Conservation (phyloP, 169 alveolate genomes). For the Perkinsus olseni region DNA sequence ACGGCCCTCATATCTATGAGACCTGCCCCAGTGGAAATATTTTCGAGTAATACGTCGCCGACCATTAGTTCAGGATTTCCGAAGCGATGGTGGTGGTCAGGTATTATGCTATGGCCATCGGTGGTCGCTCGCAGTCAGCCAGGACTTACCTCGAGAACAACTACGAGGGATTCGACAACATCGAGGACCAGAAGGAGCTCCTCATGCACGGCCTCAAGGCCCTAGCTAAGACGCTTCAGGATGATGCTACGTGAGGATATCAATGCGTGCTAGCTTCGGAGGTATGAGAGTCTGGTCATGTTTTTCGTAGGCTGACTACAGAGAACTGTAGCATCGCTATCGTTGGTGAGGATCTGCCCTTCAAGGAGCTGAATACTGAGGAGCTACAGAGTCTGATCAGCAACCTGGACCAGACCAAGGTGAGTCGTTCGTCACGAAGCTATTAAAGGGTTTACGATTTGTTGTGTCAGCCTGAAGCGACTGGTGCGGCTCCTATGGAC, state of each 20-base stretch:
- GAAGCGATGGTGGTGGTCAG: neutral
- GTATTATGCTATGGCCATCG: conserved; percentile 86
- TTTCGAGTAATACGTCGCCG: conserved; percentile 75
- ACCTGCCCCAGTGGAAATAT: conserved; percentile 93
- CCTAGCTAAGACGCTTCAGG: conserved; percentile 25
- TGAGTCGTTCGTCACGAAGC: neutral
- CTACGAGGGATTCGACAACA: conserved; percentile 65
- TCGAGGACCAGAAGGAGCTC: conserved; percentile 51
- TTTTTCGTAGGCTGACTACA: conserved; percentile 14
- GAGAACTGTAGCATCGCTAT: conserved; percentile 25
- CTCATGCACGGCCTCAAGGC: conserved; percentile 32
- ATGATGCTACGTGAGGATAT: conserved; percentile 28
- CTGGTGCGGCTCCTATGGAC: neutral
- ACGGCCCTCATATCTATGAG: conserved; percentile 86
- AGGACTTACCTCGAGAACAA: conserved; percentile 92
- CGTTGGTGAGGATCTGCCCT: conserved; percentile 34
- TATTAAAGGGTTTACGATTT: neutral
- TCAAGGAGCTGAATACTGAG: conserved; percentile 10
- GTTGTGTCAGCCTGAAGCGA: neutral
- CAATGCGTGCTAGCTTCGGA: neutral
- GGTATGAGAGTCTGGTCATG: neutral
- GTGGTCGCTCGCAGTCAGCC: conserved; percentile 93
- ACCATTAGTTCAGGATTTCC: neutral
- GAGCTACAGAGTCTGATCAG: neutral
- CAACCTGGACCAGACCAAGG: neutral